These are phyloP conservation scores for Lipomyces mesembrius DNA, from an alignment of 805 yeast genomes.

Conservation along the genomic window DNA sequence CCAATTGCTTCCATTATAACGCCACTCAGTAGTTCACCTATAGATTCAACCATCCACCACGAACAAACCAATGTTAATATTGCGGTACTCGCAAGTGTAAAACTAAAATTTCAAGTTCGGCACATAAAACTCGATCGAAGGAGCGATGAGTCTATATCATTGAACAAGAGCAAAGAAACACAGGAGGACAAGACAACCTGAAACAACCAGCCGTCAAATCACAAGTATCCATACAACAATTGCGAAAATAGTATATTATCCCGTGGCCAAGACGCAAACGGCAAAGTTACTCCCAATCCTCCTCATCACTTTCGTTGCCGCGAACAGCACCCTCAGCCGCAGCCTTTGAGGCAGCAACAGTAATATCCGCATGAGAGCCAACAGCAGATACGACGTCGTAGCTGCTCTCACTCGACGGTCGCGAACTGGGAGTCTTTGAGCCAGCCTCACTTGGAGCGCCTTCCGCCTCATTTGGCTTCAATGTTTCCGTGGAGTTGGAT, in stretches of 20 bases:
- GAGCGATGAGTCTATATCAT: background rate
- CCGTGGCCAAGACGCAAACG: background rate
- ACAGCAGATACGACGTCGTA: conserved; percentile 50
- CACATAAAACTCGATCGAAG: background rate
- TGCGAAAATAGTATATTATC: background rate
- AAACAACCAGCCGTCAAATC: too few species aligned
- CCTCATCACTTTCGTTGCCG: conserved; percentile 55
- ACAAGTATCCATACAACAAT: too few species aligned
- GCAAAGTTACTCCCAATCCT: conserved; percentile 58
- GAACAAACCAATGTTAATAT: too few species aligned
- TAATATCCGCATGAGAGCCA: conserved; percentile 48
- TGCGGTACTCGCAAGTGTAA: background rate
- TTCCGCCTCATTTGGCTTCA: conserved; percentile 14
- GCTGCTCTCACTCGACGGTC: conserved; percentile 50
- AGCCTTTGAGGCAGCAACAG: conserved; percentile 23
- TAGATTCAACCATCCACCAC: background rate
- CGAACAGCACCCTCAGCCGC: conserved; percentile 23
- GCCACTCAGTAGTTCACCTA: background rate
- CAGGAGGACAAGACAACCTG: background rate
- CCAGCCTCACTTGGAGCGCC: conserved; percentile 17
- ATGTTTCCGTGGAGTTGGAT: conserved; percentile 26
- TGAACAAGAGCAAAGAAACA: background rate
- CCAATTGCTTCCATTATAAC: background rate
- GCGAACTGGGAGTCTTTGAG: conserved; percentile 36
- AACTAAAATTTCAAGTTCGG: background rate